Evolutionary conservation across 495 filamentous ascomycete species (phyloP).

Genomic region (Trichoderma reesei): DNA sequence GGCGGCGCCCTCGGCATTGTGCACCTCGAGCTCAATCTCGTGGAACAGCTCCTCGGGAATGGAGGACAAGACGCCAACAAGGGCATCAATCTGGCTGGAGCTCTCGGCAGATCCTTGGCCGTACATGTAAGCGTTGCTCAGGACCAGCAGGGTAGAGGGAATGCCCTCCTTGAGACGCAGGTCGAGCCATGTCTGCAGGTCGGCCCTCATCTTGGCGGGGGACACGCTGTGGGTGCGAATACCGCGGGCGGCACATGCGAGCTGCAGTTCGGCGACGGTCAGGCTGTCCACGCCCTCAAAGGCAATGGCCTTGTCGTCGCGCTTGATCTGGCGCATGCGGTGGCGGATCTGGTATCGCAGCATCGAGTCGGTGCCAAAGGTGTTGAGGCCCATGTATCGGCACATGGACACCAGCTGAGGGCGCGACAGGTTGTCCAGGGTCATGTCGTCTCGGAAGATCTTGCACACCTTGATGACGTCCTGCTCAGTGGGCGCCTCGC

Average conservation of each 20-base stretch:
- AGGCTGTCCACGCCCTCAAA: conserved; percentile 91
- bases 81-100: conserved; percentile 82
- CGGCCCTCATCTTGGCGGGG: conserved; percentile 77
- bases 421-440: conserved; percentile 90
- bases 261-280: conserved; percentile 87
- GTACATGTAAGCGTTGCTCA: conserved; percentile 97
- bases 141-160: conserved; percentile 85
- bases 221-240: conserved; percentile 87
- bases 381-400: conserved; percentile 95
- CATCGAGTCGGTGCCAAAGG: conserved; percentile 93
- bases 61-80: conserved; percentile 81
- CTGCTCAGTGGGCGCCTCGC: conserved; percentile 73
- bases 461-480: conserved; percentile 99
- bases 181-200: conserved; percentile 91
- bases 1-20: conserved; percentile 91
- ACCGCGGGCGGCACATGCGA: conserved; percentile 79
- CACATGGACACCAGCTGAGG: conserved; percentile 96
- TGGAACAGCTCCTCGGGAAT: conserved; percentile 99
- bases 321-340: conserved; percentile 98
- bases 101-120: conserved; percentile 77
- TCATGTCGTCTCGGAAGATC: conserved; percentile 97
- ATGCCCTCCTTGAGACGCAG: conserved; percentile 86
- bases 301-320: conserved; percentile 88
- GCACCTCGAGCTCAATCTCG: conserved; percentile 97
- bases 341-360: conserved; percentile 96